Evolutionary conservation across 2,329 filamentous ascomycete genomes (phyloP).

Genomic region (Talaromyces funiculosus): DNA sequence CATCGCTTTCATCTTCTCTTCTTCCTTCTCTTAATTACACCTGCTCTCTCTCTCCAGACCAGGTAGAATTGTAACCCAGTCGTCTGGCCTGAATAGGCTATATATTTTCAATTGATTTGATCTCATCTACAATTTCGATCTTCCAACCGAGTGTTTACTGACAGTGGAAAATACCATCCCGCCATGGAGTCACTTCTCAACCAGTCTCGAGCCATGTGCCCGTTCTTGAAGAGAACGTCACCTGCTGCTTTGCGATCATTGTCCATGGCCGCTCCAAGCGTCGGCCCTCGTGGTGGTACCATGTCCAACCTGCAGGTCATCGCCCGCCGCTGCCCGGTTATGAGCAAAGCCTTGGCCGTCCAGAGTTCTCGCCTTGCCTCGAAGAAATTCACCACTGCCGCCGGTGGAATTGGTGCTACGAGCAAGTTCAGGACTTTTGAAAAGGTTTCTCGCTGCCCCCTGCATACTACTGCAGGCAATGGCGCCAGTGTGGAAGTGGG

Average conservation of each 20-base stretch:
- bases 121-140: background rate
- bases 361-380: slow-evolving; percentile 52
- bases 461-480: slow-evolving; percentile 75
- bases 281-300: slow-evolving; percentile 72
- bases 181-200: slow-evolving; percentile 82
- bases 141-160: background rate
- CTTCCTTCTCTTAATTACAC: background rate
- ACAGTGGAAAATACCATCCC: background rate
- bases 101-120: background rate
- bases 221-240: slow-evolving; percentile 91
- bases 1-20: background rate
- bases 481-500: slow-evolving; percentile 70
- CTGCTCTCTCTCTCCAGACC: background rate
- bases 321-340: slow-evolving; percentile 92
- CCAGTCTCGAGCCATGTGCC: slow-evolving; percentile 94
- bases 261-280: slow-evolving; percentile 59
- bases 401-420: slow-evolving; percentile 24
- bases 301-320: slow-evolving; percentile 96
- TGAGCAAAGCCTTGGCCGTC: slow-evolving; percentile 94
- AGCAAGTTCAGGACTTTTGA: slow-evolving; percentile 41
- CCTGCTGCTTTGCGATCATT: slow-evolving; percentile 86
- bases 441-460: slow-evolving; percentile 51
- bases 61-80: background rate
- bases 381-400: slow-evolving; percentile 36
- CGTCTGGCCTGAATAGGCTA: background rate